These are phyloP conservation scores for Monilinia aucupariae DNA, from an alignment of 2,329 filamentous ascomycete genomes.

Conservation along the genomic window DNA sequence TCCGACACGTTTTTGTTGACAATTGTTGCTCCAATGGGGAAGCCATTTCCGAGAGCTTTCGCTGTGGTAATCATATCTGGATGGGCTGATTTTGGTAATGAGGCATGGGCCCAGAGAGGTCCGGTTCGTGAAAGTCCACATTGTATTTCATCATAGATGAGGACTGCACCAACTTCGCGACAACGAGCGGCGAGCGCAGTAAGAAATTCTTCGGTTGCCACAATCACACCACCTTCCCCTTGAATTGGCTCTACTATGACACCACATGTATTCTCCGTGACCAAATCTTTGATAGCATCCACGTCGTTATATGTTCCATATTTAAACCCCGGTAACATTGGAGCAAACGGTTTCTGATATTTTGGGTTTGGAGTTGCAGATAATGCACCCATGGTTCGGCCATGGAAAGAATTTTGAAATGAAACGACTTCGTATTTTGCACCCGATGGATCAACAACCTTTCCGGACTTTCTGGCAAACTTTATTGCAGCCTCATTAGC, in stretches of 20 bases:
- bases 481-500: conserved; percentile 98
- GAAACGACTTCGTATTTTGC: conserved; percentile 80
- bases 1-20: conserved; percentile 57
- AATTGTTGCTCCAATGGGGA: conserved; percentile 83
- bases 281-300: conserved; percentile 60
- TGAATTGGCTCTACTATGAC: conserved; percentile 97
- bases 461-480: conserved; percentile 88
- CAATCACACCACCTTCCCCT: conserved; percentile 88
- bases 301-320: conserved; percentile 85
- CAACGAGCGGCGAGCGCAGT: conserved; percentile 77
- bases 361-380: conserved; percentile 98
- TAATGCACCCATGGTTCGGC: conserved; percentile 88
- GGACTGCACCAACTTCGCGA: conserved; percentile 76
- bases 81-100: conserved; percentile 71
- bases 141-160: conserved; percentile 97
- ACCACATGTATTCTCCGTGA: conserved; percentile 82
- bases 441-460: conserved; percentile 64
- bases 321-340: conserved; percentile 90
- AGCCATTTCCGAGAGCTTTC: conserved; percentile 94
- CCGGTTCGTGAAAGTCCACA: conserved; percentile 87
- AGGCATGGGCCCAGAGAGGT: conserved; percentile 79
- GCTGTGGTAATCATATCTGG: conserved; percentile 91
- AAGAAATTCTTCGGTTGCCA: conserved; percentile 78
- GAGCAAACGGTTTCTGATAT: conserved; percentile 90
- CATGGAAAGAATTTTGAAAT: conserved; percentile 90